Evolutionary conservation across 371 early-diverging fungal genomes (phyloP).

Genomic region (Mucor velutinosus): DNA sequence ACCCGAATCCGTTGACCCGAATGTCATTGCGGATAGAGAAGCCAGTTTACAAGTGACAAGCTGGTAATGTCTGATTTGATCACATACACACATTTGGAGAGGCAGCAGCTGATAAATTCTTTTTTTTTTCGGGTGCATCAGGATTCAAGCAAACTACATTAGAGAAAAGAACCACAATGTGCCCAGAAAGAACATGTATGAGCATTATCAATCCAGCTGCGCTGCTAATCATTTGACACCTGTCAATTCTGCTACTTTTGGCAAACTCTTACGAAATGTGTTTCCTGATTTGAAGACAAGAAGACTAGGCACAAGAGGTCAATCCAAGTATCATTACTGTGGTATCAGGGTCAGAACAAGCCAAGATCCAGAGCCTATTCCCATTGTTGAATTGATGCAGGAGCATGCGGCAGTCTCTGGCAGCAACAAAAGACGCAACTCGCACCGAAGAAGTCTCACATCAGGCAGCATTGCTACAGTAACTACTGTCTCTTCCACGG

Average conservation of each 20-base stretch:
- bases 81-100: background rate
- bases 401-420: background rate
- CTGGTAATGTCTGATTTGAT: constrained; percentile 19
- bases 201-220: constrained; percentile 60
- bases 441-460: background rate
- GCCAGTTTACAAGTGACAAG: constrained; percentile 26
- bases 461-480: constrained; percentile 2
- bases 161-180: constrained; percentile 55
- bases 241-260: constrained; percentile 72
- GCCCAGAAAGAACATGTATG: constrained; percentile 63
- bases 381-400: background rate
- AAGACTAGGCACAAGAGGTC: constrained; percentile 65
- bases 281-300: constrained; percentile 66
- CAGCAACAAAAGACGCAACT: background rate
- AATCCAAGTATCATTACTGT: constrained; percentile 66
- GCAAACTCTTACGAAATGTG: constrained; percentile 64
- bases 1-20: constrained; percentile 15
- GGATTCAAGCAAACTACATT: constrained; percentile 62
- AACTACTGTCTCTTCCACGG: background rate
- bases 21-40: constrained; percentile 28
- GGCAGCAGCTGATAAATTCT: background rate
- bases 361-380: background rate
- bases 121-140: constrained; percentile 7
- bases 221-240: constrained; percentile 40
- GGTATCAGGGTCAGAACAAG: constrained; percentile 39